Evolutionary conservation across 208 protist genomes (phyloP), one percentile per base, ranked within the genome.

Genomic region (Blastocrithidia nonstop): DNA sequence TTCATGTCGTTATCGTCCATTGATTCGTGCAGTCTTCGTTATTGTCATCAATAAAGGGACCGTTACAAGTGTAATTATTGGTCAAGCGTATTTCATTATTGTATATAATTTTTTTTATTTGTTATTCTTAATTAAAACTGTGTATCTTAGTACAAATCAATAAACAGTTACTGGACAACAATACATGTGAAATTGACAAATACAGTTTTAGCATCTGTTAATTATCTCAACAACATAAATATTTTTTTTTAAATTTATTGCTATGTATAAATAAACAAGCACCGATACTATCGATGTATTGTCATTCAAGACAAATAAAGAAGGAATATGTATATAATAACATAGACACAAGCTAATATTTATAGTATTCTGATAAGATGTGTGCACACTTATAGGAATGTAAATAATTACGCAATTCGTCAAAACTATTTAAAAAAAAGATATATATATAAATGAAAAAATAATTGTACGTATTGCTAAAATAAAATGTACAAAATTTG

Each of bases 11-110:
- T 88, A 73, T 8, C 63, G 60, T 21, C 68, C 74, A 40, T 88
- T 74, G 60, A 88, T 88, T 16, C 79, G 73, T 41, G 62, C 60
- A 0, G 50, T 37, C 45, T 88, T 88, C 4, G 67, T 81, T 54
- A 65, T 76, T 0, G 71, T 60, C 73, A 88, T 83, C 38, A 83
- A 72, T 47, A 77, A 42, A 6, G 79, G 79, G 7, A 84, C 68
- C 24, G 53, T 59, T 36, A 42, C 49, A 8, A 73, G 58, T 20
- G 55, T 61, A 23, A 84, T 50, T 8, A 87, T 58, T 48, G 81
- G 53, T 73, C 77, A 87, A 19, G 77, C 72, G n/a, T 78, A 62
- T 33, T 80, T 59, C 21, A 68, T 54, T 7, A 44, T 59, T 56
- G 71, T 72, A 0, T 27, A 6, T 2, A n/a, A n/a, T n/a, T n/a